phyloP scores from a whole-genome alignment of 176 grass and related monocot species.

The Stipa capillata region DNA sequence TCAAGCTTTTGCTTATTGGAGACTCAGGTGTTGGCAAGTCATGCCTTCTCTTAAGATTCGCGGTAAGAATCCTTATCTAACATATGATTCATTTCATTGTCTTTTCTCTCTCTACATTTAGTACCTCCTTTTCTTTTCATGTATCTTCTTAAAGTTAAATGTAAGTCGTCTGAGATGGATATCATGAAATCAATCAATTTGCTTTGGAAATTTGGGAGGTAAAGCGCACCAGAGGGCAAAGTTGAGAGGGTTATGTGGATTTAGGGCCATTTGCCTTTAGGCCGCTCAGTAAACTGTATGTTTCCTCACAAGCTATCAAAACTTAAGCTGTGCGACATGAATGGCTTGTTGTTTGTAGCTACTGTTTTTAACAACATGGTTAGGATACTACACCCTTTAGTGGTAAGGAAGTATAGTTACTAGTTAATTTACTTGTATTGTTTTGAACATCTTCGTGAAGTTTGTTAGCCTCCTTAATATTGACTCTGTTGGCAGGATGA shows the following conservation, averaged over 20 bases:
- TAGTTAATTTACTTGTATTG: background rate
- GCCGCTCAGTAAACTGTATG: background rate
- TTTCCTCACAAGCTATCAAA: background rate
- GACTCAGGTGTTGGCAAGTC: constrained; percentile 79
- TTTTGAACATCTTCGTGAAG: background rate
- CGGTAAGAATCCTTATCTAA: constrained; percentile 33
- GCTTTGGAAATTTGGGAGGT: no score
- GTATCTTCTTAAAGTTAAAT: background rate
- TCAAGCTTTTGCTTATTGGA: constrained; percentile 75
- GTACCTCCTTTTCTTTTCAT: background rate
- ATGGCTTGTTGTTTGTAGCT: background rate
- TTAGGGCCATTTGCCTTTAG: background rate
- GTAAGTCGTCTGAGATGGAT: background rate
- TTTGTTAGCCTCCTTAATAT: background rate
- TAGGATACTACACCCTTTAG: background rate
- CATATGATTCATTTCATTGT: background rate
- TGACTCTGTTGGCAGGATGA: constrained; percentile 45
- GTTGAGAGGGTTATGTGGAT: no score
- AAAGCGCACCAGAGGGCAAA: no score
- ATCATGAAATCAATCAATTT: background rate
- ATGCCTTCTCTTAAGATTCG: constrained; percentile 69
- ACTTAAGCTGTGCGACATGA: background rate
- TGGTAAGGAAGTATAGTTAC: background rate
- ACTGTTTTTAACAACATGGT: background rate
- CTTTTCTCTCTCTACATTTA: background rate